Evolutionary conservation across 768 basidiomycete species (phyloP).

Genomic region (Rickenella mellea): DNA sequence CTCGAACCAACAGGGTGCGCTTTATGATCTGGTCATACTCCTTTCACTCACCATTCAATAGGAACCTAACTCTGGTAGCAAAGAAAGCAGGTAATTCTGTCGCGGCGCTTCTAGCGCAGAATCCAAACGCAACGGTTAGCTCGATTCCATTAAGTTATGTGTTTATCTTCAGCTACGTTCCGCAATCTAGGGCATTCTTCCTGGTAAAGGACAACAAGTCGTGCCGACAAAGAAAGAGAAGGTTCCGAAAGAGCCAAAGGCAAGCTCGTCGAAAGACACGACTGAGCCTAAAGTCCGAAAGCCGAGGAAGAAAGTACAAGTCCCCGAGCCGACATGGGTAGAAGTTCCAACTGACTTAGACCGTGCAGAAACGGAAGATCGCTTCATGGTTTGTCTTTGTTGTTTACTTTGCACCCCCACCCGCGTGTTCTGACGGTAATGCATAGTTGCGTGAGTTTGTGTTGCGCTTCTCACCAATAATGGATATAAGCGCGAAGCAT

Average conservation of each 20-base stretch:
- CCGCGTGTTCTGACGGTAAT: neutral
- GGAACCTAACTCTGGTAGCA: conserved; percentile 28
- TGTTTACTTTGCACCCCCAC: neutral
- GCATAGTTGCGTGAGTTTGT: conserved; percentile 62
- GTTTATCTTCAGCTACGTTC: conserved; percentile 5
- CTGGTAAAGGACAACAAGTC: conserved; percentile 16
- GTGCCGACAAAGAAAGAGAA: conserved; percentile 9
- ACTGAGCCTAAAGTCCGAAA: neutral
- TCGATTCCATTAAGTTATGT: neutral
- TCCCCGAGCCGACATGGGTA: conserved; percentile 48
- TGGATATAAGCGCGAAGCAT: conserved; percentile 40
- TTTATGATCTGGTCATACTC: neutral
- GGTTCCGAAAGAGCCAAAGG: conserved; percentile 19
- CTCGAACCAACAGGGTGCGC: conserved; percentile 50
- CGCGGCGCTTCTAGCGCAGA: conserved; percentile 24
- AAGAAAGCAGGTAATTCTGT: conserved; percentile 29
- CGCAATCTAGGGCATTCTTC: conserved; percentile 15
- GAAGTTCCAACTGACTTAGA: conserved; percentile 32
- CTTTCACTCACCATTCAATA: conserved; percentile 8
- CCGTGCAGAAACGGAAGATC: conserved; percentile 40
- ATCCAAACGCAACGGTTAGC: conserved; percentile 24
- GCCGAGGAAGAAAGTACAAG: conserved; percentile 1
- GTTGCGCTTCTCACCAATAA: conserved; percentile 46
- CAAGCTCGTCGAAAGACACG: conserved; percentile 3
- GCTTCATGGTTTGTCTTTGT: conserved; percentile 28